Evolutionary conservation across 352 stramenopile species (phyloP).

Genomic region (Globisporangium spinosum): DNA sequence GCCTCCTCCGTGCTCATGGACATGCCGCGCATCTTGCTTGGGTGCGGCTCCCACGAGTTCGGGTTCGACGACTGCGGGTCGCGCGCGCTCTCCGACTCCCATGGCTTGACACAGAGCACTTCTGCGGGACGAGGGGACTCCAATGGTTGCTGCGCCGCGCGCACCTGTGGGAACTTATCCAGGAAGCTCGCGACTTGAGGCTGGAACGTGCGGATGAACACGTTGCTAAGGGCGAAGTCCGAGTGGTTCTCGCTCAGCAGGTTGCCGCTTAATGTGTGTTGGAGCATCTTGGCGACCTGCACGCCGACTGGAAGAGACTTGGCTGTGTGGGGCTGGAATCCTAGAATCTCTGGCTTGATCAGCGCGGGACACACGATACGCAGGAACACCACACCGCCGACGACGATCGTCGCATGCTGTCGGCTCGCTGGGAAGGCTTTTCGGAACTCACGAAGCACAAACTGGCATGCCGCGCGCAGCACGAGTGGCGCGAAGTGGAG

Average conservation of each 20-base stretch:
- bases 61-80: slow-evolving; percentile 15
- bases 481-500: slow-evolving; percentile 73
- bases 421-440: slow-evolving; percentile 63
- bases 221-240: slow-evolving; percentile 44
- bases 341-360: slow-evolving; percentile 80
- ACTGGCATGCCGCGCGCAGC: slow-evolving; percentile 66
- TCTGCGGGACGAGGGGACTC: slow-evolving; percentile 14
- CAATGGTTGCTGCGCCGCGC: slow-evolving; percentile 11
- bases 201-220: slow-evolving; percentile 63
- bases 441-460: slow-evolving; percentile 68
- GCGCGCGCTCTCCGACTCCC: slow-evolving; percentile 23
- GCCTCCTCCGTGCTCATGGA: slow-evolving; percentile 50
- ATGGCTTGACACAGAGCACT: slow-evolving; percentile 24
- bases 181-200: slow-evolving; percentile 62
- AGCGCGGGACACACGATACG: slow-evolving; percentile 72
- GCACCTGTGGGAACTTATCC: slow-evolving; percentile 56
- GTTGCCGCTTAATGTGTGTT: slow-evolving; percentile 68
- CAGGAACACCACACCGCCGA: slow-evolving; percentile 72
- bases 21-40: slow-evolving; percentile 55
- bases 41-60: slow-evolving; percentile 35
- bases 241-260: slow-evolving; percentile 43
- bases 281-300: slow-evolving; percentile 79
- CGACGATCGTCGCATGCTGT: slow-evolving; percentile 61
- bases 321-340: slow-evolving; percentile 55
- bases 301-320: slow-evolving; percentile 51